Evolutionary conservation across 305 asterid genomes (phyloP), one percentile per base, ranked within the genome.

Genomic region (Withania somnifera): DNA sequence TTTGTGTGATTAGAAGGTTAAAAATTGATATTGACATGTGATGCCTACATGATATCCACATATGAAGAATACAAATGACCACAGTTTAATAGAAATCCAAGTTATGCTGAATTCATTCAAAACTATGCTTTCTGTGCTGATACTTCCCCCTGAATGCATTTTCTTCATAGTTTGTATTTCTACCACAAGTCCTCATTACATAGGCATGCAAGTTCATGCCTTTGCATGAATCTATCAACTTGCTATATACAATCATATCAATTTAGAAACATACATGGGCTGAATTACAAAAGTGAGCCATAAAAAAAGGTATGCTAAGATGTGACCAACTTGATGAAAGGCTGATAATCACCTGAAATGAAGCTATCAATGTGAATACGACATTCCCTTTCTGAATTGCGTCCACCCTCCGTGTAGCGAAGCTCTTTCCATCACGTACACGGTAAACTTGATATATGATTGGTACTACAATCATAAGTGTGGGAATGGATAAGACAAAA

Each of bases 401-500:
- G 28, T 95, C 99, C 83, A 97, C 97, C 86, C 90, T 92, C 84
- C 99, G 91, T 77, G 98, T 95, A 79, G 99, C 98, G 85, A 97
- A 97, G 90, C 97, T 97, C 85, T 89, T 93, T 26, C 99, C 99
- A 85, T 94, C 98, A 84, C 97, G 98, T 34, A 93, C 93, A 75
- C 98, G 96, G 77, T 92, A 90, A 82, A 93, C 98, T 84, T 97
- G 93, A 88, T 97, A 97, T 83, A 93, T 92, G 78, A 95, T 97
- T 83, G 99, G 98, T 78, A 91, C 98, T 97, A 91, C 84, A 88
- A 82, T 73, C 81, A 84, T 77, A 64, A 75, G 50, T 61, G 56
- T 56, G 40, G 19, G 60, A 28, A 6, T 8, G 45, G 54, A 61
- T 75, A 50, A 75, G 80, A 75, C 36, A 50, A 14, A 68, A 79